Conservation (phyloP, 202 grass and related monocot genomes). For the Schoenoplectus tabernaemontani region DNA sequence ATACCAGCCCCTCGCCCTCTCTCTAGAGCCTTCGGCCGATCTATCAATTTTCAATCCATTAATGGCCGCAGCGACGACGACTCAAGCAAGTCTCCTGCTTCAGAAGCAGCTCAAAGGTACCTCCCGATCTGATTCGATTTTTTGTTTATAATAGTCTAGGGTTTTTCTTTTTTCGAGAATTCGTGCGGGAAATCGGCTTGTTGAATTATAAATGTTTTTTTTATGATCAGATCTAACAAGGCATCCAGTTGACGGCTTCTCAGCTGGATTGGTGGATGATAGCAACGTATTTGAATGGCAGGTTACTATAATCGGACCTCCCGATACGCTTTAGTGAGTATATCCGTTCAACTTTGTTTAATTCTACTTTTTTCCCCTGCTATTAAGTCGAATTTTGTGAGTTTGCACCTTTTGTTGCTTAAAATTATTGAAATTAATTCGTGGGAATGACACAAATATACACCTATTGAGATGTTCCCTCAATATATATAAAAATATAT, state of each 20-base stretch:
- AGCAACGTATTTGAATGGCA: slow-evolving; percentile 91
- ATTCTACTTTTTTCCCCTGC: background rate
- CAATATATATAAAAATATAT: too few relatives aligned
- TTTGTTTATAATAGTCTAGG: background rate
- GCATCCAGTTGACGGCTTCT: slow-evolving; percentile 94
- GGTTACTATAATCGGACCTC: slow-evolving; percentile 97
- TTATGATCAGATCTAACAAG: slow-evolving; percentile 74
- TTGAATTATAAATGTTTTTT: slow-evolving; percentile 19
- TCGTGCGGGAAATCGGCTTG: slow-evolving; percentile 20
- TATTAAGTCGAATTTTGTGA: background rate
- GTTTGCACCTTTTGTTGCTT: background rate
- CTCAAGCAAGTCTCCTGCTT: slow-evolving; percentile 79
- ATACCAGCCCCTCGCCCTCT: background rate
- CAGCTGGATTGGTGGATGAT: slow-evolving; percentile 91
- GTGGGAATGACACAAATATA: background rate
- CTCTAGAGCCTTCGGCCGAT: background rate
- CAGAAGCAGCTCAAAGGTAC: slow-evolving; percentile 47
- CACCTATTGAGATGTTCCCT: background rate
- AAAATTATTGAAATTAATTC: background rate
- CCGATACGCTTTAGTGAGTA: slow-evolving; percentile 97
- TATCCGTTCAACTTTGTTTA: slow-evolving; percentile 10
- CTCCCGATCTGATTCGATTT: slow-evolving; percentile 9
- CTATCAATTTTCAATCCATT: slow-evolving; percentile 7
- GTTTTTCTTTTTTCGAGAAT: background rate
- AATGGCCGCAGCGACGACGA: slow-evolving; percentile 54